Conservation (phyloP, 2,329 filamentous ascomycete genomes). For the Chaetomiaceae sp. region DNA sequence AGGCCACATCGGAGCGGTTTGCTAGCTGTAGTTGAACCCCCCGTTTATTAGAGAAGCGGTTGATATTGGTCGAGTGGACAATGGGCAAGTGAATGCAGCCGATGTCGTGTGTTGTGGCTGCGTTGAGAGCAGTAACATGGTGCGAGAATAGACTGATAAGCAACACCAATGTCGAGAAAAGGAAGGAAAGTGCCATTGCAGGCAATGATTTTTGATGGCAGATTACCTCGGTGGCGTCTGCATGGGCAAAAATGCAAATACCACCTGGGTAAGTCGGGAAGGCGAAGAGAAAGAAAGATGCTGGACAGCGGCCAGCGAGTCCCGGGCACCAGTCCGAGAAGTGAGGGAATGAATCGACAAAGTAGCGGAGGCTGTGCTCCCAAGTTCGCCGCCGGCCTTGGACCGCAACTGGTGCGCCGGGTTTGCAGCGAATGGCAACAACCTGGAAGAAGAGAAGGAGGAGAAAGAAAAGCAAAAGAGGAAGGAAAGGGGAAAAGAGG, state of each 20-base stretch:
- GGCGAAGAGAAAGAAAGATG: neutral
- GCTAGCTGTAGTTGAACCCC: constrained; percentile 42
- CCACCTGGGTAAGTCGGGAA: neutral
- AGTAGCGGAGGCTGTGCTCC: constrained; percentile 13
- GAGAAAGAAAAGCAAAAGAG: neutral
- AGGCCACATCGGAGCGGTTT: constrained; percentile 50
- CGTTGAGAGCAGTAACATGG: constrained; percentile 16
- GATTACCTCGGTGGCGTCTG: constrained; percentile 17
- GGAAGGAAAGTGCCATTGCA: constrained; percentile 28
- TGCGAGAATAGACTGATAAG: constrained; percentile 21
- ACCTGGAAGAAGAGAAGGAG: neutral
- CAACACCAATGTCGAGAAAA: constrained; percentile 22
- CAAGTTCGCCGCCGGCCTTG: constrained; percentile 12
- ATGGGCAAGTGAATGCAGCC: constrained; percentile 39
- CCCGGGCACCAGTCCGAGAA: neutral
- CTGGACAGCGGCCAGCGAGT: constrained; percentile 12
- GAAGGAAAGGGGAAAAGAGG: constrained; percentile 5
- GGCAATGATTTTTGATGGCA: constrained; percentile 19
- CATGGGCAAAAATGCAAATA: constrained; percentile 8
- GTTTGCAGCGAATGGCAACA: neutral
- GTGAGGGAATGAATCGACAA: neutral
- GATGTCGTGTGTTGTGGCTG: constrained; percentile 19
- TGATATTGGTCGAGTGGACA: constrained; percentile 39
- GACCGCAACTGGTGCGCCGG: neutral
- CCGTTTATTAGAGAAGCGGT: constrained; percentile 37